A percentile compares a stretch with the other conserved stretches of the same genome.
phyloP scores from a whole-genome alignment of 305 asterid species.

The Fraxinus greggii region DNA sequence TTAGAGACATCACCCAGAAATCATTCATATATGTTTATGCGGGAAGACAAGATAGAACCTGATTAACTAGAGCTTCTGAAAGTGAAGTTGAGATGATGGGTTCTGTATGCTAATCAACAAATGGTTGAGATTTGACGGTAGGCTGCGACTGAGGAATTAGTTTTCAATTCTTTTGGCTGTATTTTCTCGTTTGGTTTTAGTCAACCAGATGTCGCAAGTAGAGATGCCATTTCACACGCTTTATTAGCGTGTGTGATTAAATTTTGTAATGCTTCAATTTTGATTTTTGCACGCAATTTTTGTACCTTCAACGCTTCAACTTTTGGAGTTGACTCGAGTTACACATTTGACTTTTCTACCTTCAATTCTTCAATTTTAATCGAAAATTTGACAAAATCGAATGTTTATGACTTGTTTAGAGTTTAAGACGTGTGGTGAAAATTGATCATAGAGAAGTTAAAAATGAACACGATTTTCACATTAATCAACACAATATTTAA shows the following conservation, averaged over 20 bases:
- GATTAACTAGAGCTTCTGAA: slow-evolving; percentile 29
- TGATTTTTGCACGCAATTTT: neutral
- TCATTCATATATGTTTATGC: slow-evolving; percentile 3
- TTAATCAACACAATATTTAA: too few relatives aligned
- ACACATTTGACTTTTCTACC: neutral
- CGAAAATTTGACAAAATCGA: neutral
- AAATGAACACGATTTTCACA: too few relatives aligned
- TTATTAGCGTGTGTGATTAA: neutral
- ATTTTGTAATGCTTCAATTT: neutral
- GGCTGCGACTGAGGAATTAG: neutral
- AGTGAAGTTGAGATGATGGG: slow-evolving; percentile 27
- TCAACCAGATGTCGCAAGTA: neutral
- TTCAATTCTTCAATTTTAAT: neutral
- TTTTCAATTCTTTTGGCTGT: neutral
- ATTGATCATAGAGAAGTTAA: neutral
- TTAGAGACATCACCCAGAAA: neutral
- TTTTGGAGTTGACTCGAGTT: neutral
- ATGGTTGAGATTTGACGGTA: slow-evolving; percentile 33
- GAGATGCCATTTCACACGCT: neutral
- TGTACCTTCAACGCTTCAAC: neutral
- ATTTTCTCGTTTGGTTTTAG: neutral
- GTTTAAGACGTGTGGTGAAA: neutral
- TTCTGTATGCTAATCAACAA: slow-evolving; percentile 6
- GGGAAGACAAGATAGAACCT: slow-evolving; percentile 30
- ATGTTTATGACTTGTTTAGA: neutral